Base-by-base conservation (phyloP, 2,329 filamentous ascomycete species). In the Pseudopyrenochaeta lycopersici region DNA sequence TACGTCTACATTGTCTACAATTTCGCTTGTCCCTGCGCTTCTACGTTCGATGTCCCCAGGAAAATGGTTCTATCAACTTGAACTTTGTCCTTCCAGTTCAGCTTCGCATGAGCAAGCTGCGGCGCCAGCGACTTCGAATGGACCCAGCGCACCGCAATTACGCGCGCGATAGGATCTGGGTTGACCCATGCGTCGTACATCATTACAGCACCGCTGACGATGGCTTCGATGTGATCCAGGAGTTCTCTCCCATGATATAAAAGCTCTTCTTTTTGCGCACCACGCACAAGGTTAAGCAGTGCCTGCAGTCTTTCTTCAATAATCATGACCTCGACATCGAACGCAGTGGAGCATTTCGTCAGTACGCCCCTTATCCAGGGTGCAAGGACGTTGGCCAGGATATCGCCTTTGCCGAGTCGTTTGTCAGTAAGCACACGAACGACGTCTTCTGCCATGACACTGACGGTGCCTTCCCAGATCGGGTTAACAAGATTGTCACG, bases 391-490 rank as follows among this genome's bases (percentile, higher is more conserved):
- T 56, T 67, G 0, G 46, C 35, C 1, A 71, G n/a, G 11, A 68
- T 40, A n/a, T 67, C 46, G 9, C 70, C 68, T 7, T 52, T 51
- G 4, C 65, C 67, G 11, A 71, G 32, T 0, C 72, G 61, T 50
- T 76, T 77, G 7, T 73, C 70, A 2, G 52, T 50, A n/a, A 81
- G 56, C 3, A 81, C 77, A 0, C 81, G 71, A 23, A 82, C 73
- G 4, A 81, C 71, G 58, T 84, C 82, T 33, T 80, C 80, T 4
- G 85, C 85, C 49, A 92, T 78, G 5, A 92, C 87, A 63, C 90
- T 88, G 0, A 88, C 90, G 0, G 89, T 91, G 1, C 89, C 88
- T 71, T 90, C 88, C 87, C 88, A 90, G 43, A 91, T 90, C 12
- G 84, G 81, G 45, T 85, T 76, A 2, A 90, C 88, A 7, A 80